Base-by-base conservation (phyloP, 148 eudicot genomes). In the Cornus kousa region DNA sequence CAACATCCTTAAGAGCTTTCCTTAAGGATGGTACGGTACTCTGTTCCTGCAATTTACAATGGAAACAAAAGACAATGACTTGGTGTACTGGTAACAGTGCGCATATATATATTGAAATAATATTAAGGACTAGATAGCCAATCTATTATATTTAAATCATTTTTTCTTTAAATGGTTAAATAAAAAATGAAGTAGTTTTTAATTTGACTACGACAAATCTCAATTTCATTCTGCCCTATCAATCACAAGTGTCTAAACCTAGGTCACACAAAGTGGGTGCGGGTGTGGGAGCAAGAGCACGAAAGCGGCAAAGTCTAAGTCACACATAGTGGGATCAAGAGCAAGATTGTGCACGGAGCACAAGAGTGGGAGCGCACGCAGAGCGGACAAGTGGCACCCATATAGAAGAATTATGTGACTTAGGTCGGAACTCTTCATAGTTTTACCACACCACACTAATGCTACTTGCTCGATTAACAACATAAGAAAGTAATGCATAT, bases 1-100 rank as follows among this genome's bases (percentile, higher is more conserved):
- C 98, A 80, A 96, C 95, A 85, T 94, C 98, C 86, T 83, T 93
- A 39, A 96, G 94, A 68, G 98, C 94, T 91, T 86, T 96, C 79
- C 99, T 85, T 80, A 96, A 84, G 71, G 97, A 92, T 9, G 99
- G 99, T 69, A 96, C 88, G 19, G 90, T 82, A 71, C 83, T 91
- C 67, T 87, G 94, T 84, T 96, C 99, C 99, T 96, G 91, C 65
- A 83, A 67, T 75, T 80, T 67, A 24, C 22, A 76, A 65, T 39
- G n/a, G 32, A 50, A 37, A 43, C 8, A 73, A 59, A 74, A 62
- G 20, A 48, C 75, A 37, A 0, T 77, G 24, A 35, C 32, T 46
- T 55, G 70, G 50, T 28, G 74, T 68, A 62, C 2, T 31, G 8
- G 69, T 67, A 53, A 31, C 13, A 32, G 60, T 76, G 43, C 5